Percentiles rank a stretch among this genome's conserved stretches.
phyloP scores from a whole-genome alignment of 2,329 filamentous ascomycete species.

The Rutstroemia sp. region DNA sequence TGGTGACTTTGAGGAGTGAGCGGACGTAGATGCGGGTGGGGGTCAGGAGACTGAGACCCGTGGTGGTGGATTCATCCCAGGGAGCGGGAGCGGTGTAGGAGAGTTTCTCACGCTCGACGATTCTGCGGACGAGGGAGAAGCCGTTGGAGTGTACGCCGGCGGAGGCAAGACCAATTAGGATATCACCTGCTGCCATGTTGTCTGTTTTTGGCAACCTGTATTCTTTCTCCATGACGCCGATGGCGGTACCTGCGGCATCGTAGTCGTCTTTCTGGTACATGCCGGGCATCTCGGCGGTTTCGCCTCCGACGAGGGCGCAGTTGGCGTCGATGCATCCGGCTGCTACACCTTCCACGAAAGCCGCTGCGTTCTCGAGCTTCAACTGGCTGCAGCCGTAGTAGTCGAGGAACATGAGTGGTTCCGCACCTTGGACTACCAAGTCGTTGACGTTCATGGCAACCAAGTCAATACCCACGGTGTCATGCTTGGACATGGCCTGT shows the following conservation, averaged over 20 bases:
- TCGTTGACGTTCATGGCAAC: constrained; percentile 89
- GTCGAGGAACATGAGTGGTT: constrained; percentile 93
- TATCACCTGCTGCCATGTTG: constrained; percentile 73
- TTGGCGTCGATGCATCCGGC: constrained; percentile 77
- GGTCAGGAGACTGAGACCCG: constrained; percentile 75
- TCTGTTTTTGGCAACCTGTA: constrained; percentile 68
- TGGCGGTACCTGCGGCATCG: constrained; percentile 83
- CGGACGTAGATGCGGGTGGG: constrained; percentile 94
- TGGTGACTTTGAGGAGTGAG: constrained; percentile 59
- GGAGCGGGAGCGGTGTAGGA: constrained; percentile 66
- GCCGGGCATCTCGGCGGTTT: constrained; percentile 97
- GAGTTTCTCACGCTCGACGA: constrained; percentile 67
- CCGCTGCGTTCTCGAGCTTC: constrained; percentile 65
- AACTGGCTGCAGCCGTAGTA: constrained; percentile 94
- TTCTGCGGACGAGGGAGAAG: constrained; percentile 90
- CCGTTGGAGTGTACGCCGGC: constrained; percentile 93
- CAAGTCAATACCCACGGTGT: constrained; percentile 92
- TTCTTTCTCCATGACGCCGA: constrained; percentile 68
- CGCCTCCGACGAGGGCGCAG: constrained; percentile 90
- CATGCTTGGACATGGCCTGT: constrained; percentile 80
- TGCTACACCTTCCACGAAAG: constrained; percentile 89
- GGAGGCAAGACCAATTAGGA: constrained; percentile 78
- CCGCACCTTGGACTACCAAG: constrained; percentile 88
- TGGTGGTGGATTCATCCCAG: constrained; percentile 56
- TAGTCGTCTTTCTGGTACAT: constrained; percentile 82